These are phyloP conservation scores for Ganoderma boninense DNA, from an alignment of 1,284 basidiomycete genomes.

Conservation along the genomic window DNA sequence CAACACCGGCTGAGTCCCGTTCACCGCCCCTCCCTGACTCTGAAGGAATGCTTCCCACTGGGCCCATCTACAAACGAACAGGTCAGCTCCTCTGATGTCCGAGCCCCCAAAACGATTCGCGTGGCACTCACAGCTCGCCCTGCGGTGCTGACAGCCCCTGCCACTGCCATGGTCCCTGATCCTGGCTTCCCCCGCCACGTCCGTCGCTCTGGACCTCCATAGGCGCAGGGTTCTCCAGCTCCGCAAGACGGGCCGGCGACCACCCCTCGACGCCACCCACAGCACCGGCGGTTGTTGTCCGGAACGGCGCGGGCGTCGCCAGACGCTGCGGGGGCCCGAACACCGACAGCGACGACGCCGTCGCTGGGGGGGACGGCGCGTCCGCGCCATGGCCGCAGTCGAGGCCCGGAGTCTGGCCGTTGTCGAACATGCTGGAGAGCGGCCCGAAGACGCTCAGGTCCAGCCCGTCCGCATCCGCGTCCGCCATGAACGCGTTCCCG, in stretches of 20 bases:
- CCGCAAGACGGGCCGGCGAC: not conserved
- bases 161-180: not conserved
- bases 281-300: not conserved
- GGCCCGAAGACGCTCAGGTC: not conserved
- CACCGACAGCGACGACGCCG: too few relatives aligned
- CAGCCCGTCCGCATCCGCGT: too few relatives aligned
- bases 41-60: slow-evolving; percentile 39
- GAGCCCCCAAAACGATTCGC: not conserved
- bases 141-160: not conserved
- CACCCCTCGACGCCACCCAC: too few relatives aligned
- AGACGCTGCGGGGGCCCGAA: not conserved
- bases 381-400: too few relatives aligned
- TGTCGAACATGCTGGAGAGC: slow-evolving; percentile 9
- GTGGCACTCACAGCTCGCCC: not conserved
- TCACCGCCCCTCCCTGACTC: not conserved
- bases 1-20: not conserved
- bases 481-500: not conserved
- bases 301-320: too few relatives aligned
- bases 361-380: too few relatives aligned
- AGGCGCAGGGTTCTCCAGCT: not conserved
- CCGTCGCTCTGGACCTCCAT: not conserved
- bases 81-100: not conserved
- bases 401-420: not conserved
- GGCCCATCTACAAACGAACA: not conserved
- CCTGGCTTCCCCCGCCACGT: too few relatives aligned